phyloP scores from a whole-genome alignment of 371 early-diverging fungal species.

The Lichtheimia corymbifera region DNA sequence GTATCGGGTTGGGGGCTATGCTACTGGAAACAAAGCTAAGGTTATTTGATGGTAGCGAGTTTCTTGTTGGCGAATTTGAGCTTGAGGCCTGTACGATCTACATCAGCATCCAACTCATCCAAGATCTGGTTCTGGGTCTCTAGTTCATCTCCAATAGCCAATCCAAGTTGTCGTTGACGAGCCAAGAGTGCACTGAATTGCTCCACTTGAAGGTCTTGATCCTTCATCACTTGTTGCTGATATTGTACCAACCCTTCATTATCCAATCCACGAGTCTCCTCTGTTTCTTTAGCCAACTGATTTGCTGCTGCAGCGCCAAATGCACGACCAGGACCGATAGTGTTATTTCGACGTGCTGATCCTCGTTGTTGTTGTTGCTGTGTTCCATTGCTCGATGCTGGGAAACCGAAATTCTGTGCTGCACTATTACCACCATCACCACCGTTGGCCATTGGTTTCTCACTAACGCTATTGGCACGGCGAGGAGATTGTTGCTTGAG shows the following conservation, averaged over 20 bases:
- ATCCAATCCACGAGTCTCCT: constrained; percentile 71
- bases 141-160: constrained; percentile 83
- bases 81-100: constrained; percentile 69
- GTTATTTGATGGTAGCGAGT: constrained; percentile 64
- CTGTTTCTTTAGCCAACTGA: constrained; percentile 64
- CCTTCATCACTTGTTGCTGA: constrained; percentile 75
- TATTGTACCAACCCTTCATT: constrained; percentile 72
- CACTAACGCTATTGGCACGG: background rate
- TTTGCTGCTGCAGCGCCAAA: constrained; percentile 62
- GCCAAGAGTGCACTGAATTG: constrained; percentile 70
- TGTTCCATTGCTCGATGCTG: constrained; percentile 11
- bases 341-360: constrained; percentile 1
- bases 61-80: constrained; percentile 76
- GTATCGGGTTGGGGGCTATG: too few relatives aligned
- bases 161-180: constrained; percentile 82
- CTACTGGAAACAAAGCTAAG: background rate
- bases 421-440: background rate
- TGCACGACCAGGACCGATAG: constrained; percentile 43
- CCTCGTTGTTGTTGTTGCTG: background rate
- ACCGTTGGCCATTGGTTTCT: background rate
- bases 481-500: constrained; percentile 5
- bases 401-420: constrained; percentile 25
- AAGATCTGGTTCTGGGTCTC: constrained; percentile 84
- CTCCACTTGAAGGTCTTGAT: constrained; percentile 80
- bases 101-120: constrained; percentile 78